Conservation (phyloP, 495 filamentous ascomycete genomes). For the Hamigera avellanea region DNA sequence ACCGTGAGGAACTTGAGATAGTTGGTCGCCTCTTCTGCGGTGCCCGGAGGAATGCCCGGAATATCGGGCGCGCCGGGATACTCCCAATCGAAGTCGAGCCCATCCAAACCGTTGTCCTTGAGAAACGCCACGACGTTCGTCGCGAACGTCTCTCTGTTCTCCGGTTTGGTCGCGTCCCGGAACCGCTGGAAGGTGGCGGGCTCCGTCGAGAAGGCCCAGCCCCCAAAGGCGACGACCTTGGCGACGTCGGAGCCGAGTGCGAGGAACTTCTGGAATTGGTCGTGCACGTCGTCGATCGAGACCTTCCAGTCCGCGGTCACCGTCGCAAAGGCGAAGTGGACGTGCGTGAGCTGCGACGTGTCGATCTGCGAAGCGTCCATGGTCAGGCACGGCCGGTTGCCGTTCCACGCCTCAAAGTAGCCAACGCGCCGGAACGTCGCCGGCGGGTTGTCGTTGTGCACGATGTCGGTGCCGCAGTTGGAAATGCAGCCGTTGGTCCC, state of each 20-base stretch:
- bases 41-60: conserved; percentile 20
- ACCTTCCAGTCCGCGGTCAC: conserved; percentile 18
- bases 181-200: conserved; percentile 22
- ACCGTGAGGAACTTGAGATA: conserved; percentile 16
- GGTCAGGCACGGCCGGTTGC: conserved; percentile 12
- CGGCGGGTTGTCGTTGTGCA: conserved; percentile 7
- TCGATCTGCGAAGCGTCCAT: conserved; percentile 9
- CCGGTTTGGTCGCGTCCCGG: conserved; percentile 11
- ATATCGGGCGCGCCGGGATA: conserved; percentile 29
- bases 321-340: conserved; percentile 33
- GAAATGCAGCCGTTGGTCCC: conserved; percentile 34
- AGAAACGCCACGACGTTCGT: conserved; percentile 25
- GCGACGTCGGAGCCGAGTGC: conserved; percentile 12
- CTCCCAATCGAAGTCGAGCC: conserved; percentile 33
- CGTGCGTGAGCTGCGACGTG: conserved; percentile 23
- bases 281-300: conserved; percentile 10
- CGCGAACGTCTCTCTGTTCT: conserved; percentile 22
- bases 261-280: conserved; percentile 17
- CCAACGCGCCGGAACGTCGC: conserved; percentile 1
- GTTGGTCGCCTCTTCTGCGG: conserved; percentile 13
- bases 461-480: conserved; percentile 33
- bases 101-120: conserved; percentile 21
- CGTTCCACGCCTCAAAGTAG: conserved; percentile 11
- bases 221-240: conserved; percentile 34
- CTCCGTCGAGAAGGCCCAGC: conserved; percentile 33